phyloP scores from a whole-genome alignment of 169 alveolate genomes.

The Perkinsus marinus region DNA sequence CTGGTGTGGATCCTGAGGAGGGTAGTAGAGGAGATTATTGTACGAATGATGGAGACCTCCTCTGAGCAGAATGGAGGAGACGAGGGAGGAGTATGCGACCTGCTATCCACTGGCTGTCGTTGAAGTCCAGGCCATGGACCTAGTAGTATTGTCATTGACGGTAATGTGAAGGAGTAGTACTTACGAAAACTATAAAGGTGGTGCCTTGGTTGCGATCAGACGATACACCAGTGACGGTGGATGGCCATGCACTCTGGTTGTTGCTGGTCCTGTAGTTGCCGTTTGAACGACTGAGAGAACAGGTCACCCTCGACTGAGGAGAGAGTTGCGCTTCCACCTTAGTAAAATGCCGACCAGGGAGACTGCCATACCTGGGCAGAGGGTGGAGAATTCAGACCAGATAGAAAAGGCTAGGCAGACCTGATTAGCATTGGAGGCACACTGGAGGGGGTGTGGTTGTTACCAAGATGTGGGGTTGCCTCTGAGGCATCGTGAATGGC shows the following conservation, averaged over 20 bases:
- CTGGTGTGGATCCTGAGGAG: not conserved
- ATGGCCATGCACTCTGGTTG: not conserved
- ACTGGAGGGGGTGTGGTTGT: not conserved
- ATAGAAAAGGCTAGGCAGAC: not conserved
- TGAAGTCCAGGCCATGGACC: not conserved
- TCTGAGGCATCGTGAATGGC: not conserved
- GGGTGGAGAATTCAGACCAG: not conserved
- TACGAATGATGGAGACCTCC: too few species aligned
- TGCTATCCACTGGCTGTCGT: not conserved
- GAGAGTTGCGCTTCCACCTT: not conserved
- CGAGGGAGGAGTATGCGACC: not conserved
- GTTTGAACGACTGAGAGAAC: not conserved
- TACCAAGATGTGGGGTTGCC: not conserved
- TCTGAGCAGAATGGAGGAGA: not conserved
- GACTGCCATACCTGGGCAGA: not conserved
- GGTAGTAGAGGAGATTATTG: not conserved
- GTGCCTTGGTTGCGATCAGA: not conserved
- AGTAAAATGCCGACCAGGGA: not conserved
- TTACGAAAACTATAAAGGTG: not conserved
- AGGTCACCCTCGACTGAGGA: too few species aligned
- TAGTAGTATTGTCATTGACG: not conserved
- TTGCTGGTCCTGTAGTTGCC: not conserved
- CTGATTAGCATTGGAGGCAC: not conserved
- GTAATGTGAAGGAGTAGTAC: not conserved
- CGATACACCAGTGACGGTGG: not conserved